Evolutionary conservation across 768 basidiomycete species (phyloP).

Genomic region (Podaxis carcinomalis): DNA sequence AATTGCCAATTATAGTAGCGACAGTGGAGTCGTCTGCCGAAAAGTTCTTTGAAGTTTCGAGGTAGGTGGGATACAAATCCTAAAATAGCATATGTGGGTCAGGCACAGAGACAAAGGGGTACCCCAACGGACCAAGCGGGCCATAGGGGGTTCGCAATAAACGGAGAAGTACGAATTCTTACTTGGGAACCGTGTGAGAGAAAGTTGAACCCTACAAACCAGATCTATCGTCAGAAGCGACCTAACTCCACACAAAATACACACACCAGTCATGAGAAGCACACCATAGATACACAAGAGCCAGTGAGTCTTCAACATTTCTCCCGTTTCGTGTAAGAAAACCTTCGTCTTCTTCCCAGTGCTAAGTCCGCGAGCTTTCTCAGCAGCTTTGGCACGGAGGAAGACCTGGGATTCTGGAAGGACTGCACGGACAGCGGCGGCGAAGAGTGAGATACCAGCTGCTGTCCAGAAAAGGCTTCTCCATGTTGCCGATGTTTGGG

Average conservation of each 20-base stretch:
- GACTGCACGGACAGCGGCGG: conserved; percentile 58
- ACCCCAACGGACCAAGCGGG: background rate
- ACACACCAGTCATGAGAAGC: conserved; percentile 66
- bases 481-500: conserved; percentile 50
- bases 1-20: conserved; percentile 81
- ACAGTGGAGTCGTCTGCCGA: conserved; percentile 51
- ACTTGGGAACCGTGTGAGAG: conserved; percentile 71
- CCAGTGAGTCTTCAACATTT: conserved; percentile 85
- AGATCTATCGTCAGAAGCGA: background rate
- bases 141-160: background rate
- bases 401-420: conserved; percentile 81
- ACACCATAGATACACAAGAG: conserved; percentile 78
- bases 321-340: conserved; percentile 69
- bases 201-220: conserved; percentile 62
- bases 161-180: conserved; percentile 8
- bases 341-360: conserved; percentile 55
- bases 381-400: conserved; percentile 55
- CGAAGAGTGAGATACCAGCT: conserved; percentile 62
- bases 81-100: conserved; percentile 18
- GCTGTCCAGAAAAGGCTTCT: conserved; percentile 80
- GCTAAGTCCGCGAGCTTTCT: conserved; percentile 53
- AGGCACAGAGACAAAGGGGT: background rate
- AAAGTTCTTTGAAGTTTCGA: conserved; percentile 61
- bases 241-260: background rate
- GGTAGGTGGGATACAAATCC: conserved; percentile 81